Evolutionary conservation across 164 flowering plant genomes (phyloP).

Genomic region (Paratinospora sagittata): DNA sequence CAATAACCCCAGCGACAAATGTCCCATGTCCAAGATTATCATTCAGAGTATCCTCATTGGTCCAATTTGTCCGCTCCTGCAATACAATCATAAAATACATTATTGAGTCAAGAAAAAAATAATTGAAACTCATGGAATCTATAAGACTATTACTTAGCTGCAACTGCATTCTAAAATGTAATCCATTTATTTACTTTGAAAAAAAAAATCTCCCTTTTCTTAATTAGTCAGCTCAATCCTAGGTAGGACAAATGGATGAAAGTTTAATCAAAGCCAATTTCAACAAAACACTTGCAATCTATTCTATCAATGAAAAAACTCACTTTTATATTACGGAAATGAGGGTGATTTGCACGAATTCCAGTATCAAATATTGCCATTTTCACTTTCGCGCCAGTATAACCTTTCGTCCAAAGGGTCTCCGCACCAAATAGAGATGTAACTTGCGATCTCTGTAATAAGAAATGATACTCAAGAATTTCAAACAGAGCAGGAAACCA

Average conservation of each 20-base stretch:
- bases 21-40: conserved; percentile 99
- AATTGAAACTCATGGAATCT: neutral
- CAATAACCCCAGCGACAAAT: conserved; percentile 96
- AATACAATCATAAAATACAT: conserved; percentile 6
- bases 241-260: neutral
- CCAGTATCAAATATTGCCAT: conserved; percentile 99
- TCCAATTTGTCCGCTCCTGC: conserved; percentile 98
- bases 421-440: conserved; percentile 96
- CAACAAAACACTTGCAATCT: neutral
- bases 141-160: neutral
- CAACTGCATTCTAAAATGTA: neutral
- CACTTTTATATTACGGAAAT: conserved; percentile 96
- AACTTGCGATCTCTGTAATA: conserved; percentile 81
- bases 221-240: neutral
- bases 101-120: neutral
- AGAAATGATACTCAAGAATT: neutral
- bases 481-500: neutral
- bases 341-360: conserved; percentile 91
- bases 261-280: neutral
- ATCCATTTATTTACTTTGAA: neutral
- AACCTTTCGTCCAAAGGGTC: conserved; percentile 78
- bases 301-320: neutral
- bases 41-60: conserved; percentile 89
- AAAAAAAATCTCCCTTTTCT: neutral
- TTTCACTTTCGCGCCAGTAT: conserved; percentile 84